Evolutionary conservation across 495 filamentous ascomycete species (phyloP), one percentile per base, ranked within the genome.

Genomic region (Delitschia confertaspora): DNA sequence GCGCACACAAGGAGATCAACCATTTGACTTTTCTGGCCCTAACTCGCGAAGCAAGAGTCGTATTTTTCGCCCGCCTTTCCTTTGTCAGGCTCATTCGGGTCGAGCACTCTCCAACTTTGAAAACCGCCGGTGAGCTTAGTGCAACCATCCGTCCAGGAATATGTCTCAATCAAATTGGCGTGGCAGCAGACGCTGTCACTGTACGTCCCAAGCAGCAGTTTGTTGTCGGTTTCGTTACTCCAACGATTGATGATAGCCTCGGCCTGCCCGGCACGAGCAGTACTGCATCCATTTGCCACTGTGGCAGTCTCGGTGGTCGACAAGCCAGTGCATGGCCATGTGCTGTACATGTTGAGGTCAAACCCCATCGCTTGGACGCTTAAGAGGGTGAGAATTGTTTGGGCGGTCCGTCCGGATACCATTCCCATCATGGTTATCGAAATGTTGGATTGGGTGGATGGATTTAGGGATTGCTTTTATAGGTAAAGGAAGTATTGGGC

Each of bases 171-270:
- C 8, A 19, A 6, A 22, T 17, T n/a, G 8, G 40, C 30, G 30
- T 43, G 40, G 30, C 40, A 43, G 30, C 40, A 43, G 30, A 22
- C 7, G 9, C n/a, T 13, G 14, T 20, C 20, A 5, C 9, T 13
- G 30, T 43, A 43, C 9, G 40, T 43, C 6, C 13, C 40, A 16
- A 43, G 40, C 13, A 43, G 27, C 18, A 8, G 14, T 9, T 43
- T 21, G 30, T 43, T 34, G 40, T 43, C 40, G n/a, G 16, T 16
- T 5, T 23, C 30, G 30, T 31, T 43, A 13, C 6, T 8, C 40
- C 40, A 43, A 5, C 29, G 40, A 7, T 33, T 19, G 20, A 43
- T 43, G n/a, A 43, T 33, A 19, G 40, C 27, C 35, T 43, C 9
- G 19, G 40, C 20, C 25, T 33, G 6, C 16, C 27, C 40, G 18